Base-by-base conservation (phyloP, 331 rosid species). In the Quercus lobata region DNA sequence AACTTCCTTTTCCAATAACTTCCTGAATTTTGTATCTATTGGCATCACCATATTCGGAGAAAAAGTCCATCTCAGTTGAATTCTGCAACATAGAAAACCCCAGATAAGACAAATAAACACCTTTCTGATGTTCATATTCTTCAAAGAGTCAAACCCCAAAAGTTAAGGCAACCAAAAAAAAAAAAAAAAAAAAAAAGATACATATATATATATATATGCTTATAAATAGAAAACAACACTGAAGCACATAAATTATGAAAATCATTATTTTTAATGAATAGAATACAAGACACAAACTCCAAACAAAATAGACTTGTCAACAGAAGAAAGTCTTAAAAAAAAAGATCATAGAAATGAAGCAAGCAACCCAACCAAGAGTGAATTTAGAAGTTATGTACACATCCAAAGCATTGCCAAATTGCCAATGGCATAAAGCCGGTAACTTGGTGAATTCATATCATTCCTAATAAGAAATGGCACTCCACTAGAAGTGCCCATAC, bases 1-100 rank as follows among this genome's bases (percentile, higher is more conserved):
- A 94, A 78, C 98, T 94, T 82, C 98, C 98, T 79, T 92, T 94
- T 70, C 98, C 98, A 58, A 94, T 58, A 63, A 94, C 96, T 87
- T 94, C 97, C 86, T 85, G 97, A 84, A 94, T 91, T 87, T 94
- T 91, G 84, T 88, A 92, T 77, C 96, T 88, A 81, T 75, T 94
- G 83, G 92, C 97, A 77, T 94, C 97, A 0, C 98, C 97, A 72
- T 94, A 94, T 41, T 94, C 97, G 0, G 97, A 94, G 89, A 94
- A 92, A 83, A 94, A 94, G 49, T 94, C 96, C 92, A 90, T 86
- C 87, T 92, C 98, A 12, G 84, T 57, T 32, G 92, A 83, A 89
- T 72, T 88, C 98, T 94, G 92, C 54, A 29, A 66, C 75, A 87
- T 77, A 81, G 49, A 80, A 62, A 44, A 71, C 73, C 65, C 71